These are phyloP conservation scores for Microcyclosporella mali DNA, from an alignment of 2,329 filamentous ascomycete species.

Conservation along the genomic window DNA sequence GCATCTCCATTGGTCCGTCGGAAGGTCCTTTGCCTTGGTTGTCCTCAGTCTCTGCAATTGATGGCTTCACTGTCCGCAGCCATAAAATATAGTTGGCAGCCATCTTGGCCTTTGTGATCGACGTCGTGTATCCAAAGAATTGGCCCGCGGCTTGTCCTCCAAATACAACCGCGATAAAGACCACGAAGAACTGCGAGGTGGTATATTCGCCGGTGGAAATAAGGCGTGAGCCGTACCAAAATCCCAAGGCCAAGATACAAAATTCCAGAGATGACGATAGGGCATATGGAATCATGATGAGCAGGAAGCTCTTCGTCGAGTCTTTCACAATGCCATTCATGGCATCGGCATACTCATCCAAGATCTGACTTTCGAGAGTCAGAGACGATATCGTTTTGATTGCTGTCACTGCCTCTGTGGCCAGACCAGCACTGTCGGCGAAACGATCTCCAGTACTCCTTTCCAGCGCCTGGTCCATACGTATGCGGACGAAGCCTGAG, in stretches of 20 bases:
- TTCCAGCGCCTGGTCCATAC: slow-evolving; percentile 31
- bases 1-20: slow-evolving; percentile 20
- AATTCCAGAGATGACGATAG: slow-evolving; percentile 32
- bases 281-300: slow-evolving; percentile 27
- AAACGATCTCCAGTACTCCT: slow-evolving; percentile 26
- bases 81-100: slow-evolving; percentile 42
- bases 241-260: slow-evolving; percentile 29
- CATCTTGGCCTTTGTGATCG: slow-evolving; percentile 32
- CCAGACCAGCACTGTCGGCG: slow-evolving; percentile 31
- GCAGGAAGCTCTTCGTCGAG: slow-evolving; percentile 14
- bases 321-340: slow-evolving; percentile 25
- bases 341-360: slow-evolving; percentile 26
- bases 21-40: slow-evolving; percentile 26
- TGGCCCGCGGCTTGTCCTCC: slow-evolving; percentile 62
- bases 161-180: slow-evolving; percentile 58
- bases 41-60: slow-evolving; percentile 34
- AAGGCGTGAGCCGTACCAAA: slow-evolving; percentile 33
- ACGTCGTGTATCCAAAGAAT: slow-evolving; percentile 55
- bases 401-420: slow-evolving; percentile 31
- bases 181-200: slow-evolving; percentile 47
- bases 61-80: slow-evolving; percentile 35
- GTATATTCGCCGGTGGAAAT: slow-evolving; percentile 31
- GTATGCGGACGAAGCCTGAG: slow-evolving; percentile 31
- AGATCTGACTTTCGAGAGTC: slow-evolving; percentile 27
- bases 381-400: slow-evolving; percentile 32